These are phyloP conservation scores for Blepharisma undulans DNA, from an alignment of 169 alveolate genomes.

Conservation along the genomic window DNA sequence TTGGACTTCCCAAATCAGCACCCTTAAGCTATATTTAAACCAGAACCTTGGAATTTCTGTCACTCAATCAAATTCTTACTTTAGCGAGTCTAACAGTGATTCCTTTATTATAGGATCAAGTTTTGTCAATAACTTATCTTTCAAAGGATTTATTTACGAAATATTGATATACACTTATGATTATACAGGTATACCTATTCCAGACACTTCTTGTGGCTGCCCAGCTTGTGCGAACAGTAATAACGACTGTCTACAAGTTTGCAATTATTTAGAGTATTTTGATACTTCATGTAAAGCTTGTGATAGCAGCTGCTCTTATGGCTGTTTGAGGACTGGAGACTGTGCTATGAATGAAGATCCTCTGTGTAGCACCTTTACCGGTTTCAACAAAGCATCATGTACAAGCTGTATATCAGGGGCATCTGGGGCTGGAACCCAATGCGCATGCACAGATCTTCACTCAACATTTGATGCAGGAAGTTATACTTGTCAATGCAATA, in stretches of 20 bases:
- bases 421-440: background rate
- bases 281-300: background rate
- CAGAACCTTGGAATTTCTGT: too few species aligned
- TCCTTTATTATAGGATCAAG: background rate
- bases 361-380: background rate
- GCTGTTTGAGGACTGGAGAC: background rate
- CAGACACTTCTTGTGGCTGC: background rate
- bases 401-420: background rate
- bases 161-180: background rate
- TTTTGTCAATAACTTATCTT: background rate
- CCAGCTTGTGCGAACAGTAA: background rate
- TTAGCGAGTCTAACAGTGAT: background rate
- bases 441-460: background rate
- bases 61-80: background rate
- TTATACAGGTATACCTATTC: background rate
- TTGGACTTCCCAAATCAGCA: background rate
- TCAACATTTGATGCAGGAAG: too few species aligned
- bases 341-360: background rate
- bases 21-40: background rate
- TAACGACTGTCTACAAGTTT: background rate
- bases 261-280: background rate
- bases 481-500: too few species aligned
- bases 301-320: background rate
- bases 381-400: background rate
- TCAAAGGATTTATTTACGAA: conserved; percentile 6